Conservation (phyloP, 305 asterid genomes). For the Withania somnifera region DNA sequence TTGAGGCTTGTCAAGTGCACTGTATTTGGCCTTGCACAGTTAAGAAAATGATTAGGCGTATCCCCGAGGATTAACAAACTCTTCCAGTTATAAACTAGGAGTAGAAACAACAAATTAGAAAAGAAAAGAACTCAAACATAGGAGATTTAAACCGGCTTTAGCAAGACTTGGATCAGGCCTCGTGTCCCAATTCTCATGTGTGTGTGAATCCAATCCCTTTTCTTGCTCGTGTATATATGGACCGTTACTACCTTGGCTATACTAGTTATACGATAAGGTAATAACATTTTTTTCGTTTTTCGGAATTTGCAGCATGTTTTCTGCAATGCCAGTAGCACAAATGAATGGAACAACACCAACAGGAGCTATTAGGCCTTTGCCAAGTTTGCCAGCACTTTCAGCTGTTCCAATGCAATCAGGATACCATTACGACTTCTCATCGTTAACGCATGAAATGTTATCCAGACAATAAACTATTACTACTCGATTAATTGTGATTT, state of each 20-base stretch:
- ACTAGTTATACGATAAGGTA: background rate
- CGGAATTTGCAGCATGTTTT: background rate
- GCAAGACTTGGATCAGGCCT: background rate
- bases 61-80: background rate
- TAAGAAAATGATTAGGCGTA: background rate
- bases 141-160: background rate
- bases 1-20: background rate
- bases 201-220: background rate
- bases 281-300: background rate
- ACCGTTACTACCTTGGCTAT: background rate
- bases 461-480: conserved; percentile 1
- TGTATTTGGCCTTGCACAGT: background rate
- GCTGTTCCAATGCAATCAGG: background rate
- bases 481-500: background rate
- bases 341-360: background rate
- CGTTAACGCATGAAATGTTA: background rate
- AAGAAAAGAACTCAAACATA: background rate
- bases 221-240: background rate
- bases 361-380: background rate
- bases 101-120: background rate
- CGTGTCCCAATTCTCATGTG: background rate
- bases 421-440: conserved; percentile 2
- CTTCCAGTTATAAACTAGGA: background rate
- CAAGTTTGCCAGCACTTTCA: background rate
- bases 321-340: background rate